These are phyloP conservation scores for Cryptococcus sp. DNA, from an alignment of 1,284 basidiomycete genomes.

Conservation along the genomic window DNA sequence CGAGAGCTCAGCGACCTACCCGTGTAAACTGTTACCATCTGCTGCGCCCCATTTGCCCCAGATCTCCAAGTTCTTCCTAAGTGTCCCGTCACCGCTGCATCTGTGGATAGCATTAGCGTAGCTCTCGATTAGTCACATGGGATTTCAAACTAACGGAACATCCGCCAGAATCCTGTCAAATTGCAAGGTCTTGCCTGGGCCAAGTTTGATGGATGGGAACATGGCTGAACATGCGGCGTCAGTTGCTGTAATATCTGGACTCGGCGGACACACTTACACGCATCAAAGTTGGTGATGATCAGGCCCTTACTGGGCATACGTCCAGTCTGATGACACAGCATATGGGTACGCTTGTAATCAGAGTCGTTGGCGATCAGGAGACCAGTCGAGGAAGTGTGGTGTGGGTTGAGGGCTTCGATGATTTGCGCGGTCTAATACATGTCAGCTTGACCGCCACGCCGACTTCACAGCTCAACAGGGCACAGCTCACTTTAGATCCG, in stretches of 20 bases:
- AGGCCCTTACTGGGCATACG: conserved; percentile 89
- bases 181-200: conserved; percentile 59
- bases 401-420: conserved; percentile 54
- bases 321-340: conserved; percentile 97
- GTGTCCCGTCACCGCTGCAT: conserved; percentile 91
- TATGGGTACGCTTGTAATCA: conserved; percentile 91
- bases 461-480: neutral
- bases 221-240: conserved; percentile 56
- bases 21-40: conserved; percentile 88
- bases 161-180: conserved; percentile 96
- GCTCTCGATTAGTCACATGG: neutral
- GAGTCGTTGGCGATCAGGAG: conserved; percentile 55
- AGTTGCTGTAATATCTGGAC: neutral
- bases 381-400: conserved; percentile 47
- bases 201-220: conserved; percentile 70
- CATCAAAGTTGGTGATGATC: conserved; percentile 95
- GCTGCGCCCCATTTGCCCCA: conserved; percentile 90
- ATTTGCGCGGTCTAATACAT: conserved; percentile 46
- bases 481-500: conserved; percentile 75
- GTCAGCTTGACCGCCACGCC: too few species aligned
- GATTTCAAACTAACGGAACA: conserved; percentile 69
- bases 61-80: conserved; percentile 92
- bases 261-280: conserved; percentile 55
- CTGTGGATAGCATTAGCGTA: conserved; percentile 23
- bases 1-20: conserved; percentile 57